Evolutionary conservation across 108 stramenopile species (phyloP).

Genomic region (Schizochytrium sp.): DNA sequence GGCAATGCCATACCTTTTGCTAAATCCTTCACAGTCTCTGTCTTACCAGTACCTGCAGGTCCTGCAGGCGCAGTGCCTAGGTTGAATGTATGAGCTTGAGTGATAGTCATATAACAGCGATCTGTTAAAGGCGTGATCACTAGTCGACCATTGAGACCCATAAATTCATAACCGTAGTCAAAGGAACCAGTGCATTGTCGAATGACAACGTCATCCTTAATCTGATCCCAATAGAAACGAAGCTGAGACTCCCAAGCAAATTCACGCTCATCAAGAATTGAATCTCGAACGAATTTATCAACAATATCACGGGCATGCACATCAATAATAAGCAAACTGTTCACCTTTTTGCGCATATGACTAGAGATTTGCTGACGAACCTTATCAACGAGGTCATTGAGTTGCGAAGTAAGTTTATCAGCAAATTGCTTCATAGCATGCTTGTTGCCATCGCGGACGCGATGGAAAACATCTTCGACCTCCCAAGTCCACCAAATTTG

Average conservation of each 20-base stretch:
- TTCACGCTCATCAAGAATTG: conserved; percentile 79
- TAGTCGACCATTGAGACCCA: conserved; percentile 81
- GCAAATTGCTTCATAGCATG: conserved; percentile 81
- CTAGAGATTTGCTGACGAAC: conserved; percentile 72
- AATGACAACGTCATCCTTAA: conserved; percentile 78
- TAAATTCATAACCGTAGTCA: conserved; percentile 83
- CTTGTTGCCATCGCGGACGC: conserved; percentile 78
- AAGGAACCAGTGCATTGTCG: conserved; percentile 80
- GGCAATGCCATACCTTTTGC: conserved; percentile 81
- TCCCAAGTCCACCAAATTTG: conserved; percentile 81
- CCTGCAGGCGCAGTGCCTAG: conserved; percentile 82
- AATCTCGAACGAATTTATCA: conserved; percentile 80
- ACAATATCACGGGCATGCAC: conserved; percentile 84
- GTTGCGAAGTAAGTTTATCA: conserved; percentile 77
- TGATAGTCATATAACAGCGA: conserved; percentile 83
- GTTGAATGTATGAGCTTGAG: conserved; percentile 83
- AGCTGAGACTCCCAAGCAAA: conserved; percentile 84
- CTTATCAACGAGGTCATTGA: conserved; percentile 78
- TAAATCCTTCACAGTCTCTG: conserved; percentile 82
- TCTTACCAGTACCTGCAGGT: conserved; percentile 83
- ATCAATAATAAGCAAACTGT: conserved; percentile 81
- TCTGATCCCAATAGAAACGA: conserved; percentile 82
- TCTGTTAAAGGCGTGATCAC: conserved; percentile 85
- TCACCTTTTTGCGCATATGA: conserved; percentile 80
- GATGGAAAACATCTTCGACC: conserved; percentile 79